Evolutionary conservation across 1,139 yeast species (phyloP).

Genomic region (Tardiomyces depauwii): DNA sequence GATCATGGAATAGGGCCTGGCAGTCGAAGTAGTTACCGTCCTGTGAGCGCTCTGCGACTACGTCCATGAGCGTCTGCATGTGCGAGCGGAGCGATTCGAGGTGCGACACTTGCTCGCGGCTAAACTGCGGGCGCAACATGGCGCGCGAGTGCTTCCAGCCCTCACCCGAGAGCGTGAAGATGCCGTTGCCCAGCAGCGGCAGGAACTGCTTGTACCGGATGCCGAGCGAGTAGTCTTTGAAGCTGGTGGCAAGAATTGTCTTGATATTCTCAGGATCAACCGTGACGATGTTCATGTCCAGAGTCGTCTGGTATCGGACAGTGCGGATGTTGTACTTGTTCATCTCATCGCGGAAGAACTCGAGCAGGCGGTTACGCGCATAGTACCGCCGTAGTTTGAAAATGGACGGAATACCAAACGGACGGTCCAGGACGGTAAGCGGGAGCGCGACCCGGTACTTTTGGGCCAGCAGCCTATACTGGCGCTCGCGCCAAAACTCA

Average conservation of each 20-base stretch:
- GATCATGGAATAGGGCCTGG: slow-evolving; percentile 36
- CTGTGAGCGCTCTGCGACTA: slow-evolving; percentile 20
- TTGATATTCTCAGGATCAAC: slow-evolving; percentile 34
- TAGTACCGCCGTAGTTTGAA: neutral
- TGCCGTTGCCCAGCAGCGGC: slow-evolving; percentile 42
- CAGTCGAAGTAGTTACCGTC: slow-evolving; percentile 30
- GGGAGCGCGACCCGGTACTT: neutral
- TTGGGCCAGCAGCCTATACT: neutral
- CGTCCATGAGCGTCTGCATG: slow-evolving; percentile 28
- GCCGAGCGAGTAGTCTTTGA: slow-evolving; percentile 37
- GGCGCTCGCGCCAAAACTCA: neutral
- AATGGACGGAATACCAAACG: slow-evolving; percentile 8
- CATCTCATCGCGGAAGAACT: slow-evolving; percentile 4
- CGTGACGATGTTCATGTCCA: slow-evolving; percentile 16
- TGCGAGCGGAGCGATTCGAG: slow-evolving; percentile 36
- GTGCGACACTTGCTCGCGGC: slow-evolving; percentile 39
- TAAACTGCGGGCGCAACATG: slow-evolving; percentile 43
- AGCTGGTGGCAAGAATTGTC: slow-evolving; percentile 24
- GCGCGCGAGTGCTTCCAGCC: slow-evolving; percentile 45
- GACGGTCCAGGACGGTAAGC: slow-evolving; percentile 1
- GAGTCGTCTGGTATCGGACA: slow-evolving; percentile 2
- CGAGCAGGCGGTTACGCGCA: neutral
- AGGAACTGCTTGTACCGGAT: slow-evolving; percentile 31
- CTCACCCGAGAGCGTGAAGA: slow-evolving; percentile 38
- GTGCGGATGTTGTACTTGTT: slow-evolving; percentile 2